Conservation (phyloP, 306 rosid species). For the Inga oerstediana region DNA sequence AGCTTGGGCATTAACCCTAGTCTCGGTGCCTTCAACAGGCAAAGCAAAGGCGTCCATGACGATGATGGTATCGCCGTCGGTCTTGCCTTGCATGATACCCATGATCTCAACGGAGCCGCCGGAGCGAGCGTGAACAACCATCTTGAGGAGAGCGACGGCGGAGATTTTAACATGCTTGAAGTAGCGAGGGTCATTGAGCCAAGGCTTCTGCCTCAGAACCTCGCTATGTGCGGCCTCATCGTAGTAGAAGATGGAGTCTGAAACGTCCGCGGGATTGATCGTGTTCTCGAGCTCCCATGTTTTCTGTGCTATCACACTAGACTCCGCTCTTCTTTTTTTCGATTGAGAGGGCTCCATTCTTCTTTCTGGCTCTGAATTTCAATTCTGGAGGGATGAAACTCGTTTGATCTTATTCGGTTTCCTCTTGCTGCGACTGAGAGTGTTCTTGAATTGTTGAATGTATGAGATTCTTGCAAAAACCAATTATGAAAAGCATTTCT, state of each 20-base stretch:
- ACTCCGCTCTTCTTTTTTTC: not conserved
- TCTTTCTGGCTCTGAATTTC: too few relatives aligned
- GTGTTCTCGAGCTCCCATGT: constrained; percentile 98
- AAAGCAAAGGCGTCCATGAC: constrained; percentile 96
- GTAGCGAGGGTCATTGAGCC: constrained; percentile 84
- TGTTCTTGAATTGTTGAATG: too few relatives aligned
- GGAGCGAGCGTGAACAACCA: constrained; percentile 98
- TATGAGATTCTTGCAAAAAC: too few relatives aligned
- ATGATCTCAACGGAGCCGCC: constrained; percentile 96
- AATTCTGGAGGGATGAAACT: too few relatives aligned
- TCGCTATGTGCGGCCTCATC: constrained; percentile 72
- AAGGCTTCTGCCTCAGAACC: constrained; percentile 87
- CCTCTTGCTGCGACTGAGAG: too few relatives aligned
- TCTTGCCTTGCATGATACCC: constrained; percentile 99
- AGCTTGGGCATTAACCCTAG: constrained; percentile 99
- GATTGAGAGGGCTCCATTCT: too few relatives aligned
- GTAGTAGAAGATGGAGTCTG: constrained; percentile 90
- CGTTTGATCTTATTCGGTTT: too few relatives aligned
- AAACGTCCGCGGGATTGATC: constrained; percentile 65
- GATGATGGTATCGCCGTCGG: constrained; percentile 84
- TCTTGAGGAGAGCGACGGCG: constrained; percentile 94
- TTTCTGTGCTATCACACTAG: constrained; percentile 67
- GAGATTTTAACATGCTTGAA: constrained; percentile 98
- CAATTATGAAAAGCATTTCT: too few relatives aligned
- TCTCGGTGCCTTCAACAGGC: constrained; percentile 97